A percentile compares a stretch with the other conserved stretches of the same genome.
Conservation (phyloP, 1,139 yeast species). For the Nadsonia commutata region DNA sequence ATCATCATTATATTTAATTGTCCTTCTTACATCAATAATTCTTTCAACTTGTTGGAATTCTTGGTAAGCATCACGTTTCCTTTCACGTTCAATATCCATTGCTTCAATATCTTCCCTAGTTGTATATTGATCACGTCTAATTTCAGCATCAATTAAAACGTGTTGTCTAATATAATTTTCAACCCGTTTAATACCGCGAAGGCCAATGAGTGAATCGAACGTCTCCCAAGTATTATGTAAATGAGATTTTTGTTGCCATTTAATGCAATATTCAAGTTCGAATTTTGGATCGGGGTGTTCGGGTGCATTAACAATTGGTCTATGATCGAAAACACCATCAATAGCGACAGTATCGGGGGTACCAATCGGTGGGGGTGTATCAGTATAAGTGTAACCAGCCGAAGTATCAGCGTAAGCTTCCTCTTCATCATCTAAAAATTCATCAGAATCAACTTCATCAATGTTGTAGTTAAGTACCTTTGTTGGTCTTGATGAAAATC, state of each 20-base stretch:
- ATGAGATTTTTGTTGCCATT: conserved; percentile 84
- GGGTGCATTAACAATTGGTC: conserved; percentile 9
- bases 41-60: conserved; percentile 83
- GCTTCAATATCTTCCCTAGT: conserved; percentile 86
- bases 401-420: conserved; percentile 8
- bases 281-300: conserved; percentile 19
- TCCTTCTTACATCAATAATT: conserved; percentile 75
- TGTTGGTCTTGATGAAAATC: conserved; percentile 63
- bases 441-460: conserved; percentile 56
- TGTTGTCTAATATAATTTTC: conserved; percentile 81
- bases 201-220: conserved; percentile 38
- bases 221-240: conserved; percentile 92
- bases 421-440: conserved; percentile 28
- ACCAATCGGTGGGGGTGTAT: conserved; percentile 25
- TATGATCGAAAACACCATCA: conserved; percentile 22
- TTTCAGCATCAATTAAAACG: conserved; percentile 57
- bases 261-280: conserved; percentile 34
- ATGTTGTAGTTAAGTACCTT: conserved; percentile 61
- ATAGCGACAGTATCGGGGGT: conserved; percentile 25
- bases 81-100: conserved; percentile 80
- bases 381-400: conserved; percentile 16
- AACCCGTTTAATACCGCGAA: conserved; percentile 68
- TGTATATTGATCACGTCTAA: conserved; percentile 63
- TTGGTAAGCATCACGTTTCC: conserved; percentile 67
- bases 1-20: conserved; percentile 42